Percentiles rank a stretch among this genome's conserved stretches.
Conservation (phyloP, 352 stramenopile species). For the Phytopythium sindhum region DNA sequence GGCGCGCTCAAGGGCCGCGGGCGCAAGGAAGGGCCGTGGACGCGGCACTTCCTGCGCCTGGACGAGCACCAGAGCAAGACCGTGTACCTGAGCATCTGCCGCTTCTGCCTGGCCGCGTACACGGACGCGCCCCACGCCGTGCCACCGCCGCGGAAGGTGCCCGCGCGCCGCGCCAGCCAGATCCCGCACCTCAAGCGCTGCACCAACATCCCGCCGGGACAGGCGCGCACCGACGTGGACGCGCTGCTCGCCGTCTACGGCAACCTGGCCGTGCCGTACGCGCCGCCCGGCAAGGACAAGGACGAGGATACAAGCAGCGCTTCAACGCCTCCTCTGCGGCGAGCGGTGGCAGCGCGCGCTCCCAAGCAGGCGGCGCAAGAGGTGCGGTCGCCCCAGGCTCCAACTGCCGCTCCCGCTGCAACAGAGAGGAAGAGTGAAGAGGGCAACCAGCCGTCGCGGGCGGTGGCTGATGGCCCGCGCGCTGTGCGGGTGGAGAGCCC, state of each 20-base stretch:
- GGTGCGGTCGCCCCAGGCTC: background rate
- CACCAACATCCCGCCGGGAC: background rate
- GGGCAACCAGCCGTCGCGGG: too few relatives aligned
- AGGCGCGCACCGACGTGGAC: constrained; percentile 1
- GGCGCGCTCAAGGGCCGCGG: constrained; percentile 1
- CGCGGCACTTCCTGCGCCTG: constrained; percentile 1
- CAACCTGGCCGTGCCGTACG: background rate
- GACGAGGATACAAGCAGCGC: background rate
- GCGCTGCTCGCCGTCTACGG: constrained; percentile 3
- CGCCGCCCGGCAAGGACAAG: background rate
- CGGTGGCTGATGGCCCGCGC: background rate
- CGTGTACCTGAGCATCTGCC: constrained; percentile 1
- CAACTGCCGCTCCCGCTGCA: background rate
- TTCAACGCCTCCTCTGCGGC: background rate
- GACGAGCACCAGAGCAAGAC: constrained; percentile 6
- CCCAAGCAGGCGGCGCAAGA: background rate
- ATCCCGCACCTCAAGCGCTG: constrained; percentile 6
- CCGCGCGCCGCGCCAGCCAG: background rate
- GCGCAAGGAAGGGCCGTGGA: constrained; percentile 2
- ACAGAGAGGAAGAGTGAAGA: background rate
- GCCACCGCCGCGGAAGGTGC: background rate
- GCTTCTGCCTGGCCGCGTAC: constrained; percentile 1
- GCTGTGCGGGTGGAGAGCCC: background rate
- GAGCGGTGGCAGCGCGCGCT: too few relatives aligned
- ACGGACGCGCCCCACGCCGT: background rate